Percentiles rank a stretch among this genome's conserved stretches.
Conservation (phyloP, 768 basidiomycete species). For the Tulasnella sp. region DNA sequence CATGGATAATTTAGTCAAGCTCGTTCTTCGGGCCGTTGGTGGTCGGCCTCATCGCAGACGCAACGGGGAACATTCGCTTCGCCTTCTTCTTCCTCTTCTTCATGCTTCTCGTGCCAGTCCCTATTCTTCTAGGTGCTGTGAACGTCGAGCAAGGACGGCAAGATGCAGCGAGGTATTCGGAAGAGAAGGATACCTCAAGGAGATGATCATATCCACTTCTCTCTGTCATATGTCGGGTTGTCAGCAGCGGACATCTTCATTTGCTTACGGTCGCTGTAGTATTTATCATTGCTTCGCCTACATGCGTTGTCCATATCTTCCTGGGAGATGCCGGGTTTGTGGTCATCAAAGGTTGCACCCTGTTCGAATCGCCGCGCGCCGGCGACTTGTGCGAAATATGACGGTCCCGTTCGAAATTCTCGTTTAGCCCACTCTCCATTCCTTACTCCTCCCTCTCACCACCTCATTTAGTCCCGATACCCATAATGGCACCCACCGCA, state of each 20-base stretch:
- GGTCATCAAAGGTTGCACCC: neutral
- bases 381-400: neutral
- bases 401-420: slow-evolving; percentile 4
- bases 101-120: slow-evolving; percentile 75
- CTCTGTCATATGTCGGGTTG: neutral
- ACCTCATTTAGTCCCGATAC: neutral
- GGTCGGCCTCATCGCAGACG: slow-evolving; percentile 78
- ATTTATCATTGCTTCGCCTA: neutral
- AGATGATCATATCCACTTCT: neutral
- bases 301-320: neutral
- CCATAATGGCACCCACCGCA: neutral
- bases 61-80: slow-evolving; percentile 84
- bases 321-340: neutral
- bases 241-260: neutral
- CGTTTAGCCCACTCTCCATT: neutral
- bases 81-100: slow-evolving; percentile 78
- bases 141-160: slow-evolving; percentile 52
- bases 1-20: slow-evolving; percentile 47
- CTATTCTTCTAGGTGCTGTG: slow-evolving; percentile 52
- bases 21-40: slow-evolving; percentile 86
- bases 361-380: neutral
- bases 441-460: neutral
- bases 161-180: slow-evolving; percentile 33
- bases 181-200: neutral
- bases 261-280: neutral